These are phyloP conservation scores for Chytriomyces confervae DNA, from an alignment of 192 early-diverging fungal species.

Conservation along the genomic window DNA sequence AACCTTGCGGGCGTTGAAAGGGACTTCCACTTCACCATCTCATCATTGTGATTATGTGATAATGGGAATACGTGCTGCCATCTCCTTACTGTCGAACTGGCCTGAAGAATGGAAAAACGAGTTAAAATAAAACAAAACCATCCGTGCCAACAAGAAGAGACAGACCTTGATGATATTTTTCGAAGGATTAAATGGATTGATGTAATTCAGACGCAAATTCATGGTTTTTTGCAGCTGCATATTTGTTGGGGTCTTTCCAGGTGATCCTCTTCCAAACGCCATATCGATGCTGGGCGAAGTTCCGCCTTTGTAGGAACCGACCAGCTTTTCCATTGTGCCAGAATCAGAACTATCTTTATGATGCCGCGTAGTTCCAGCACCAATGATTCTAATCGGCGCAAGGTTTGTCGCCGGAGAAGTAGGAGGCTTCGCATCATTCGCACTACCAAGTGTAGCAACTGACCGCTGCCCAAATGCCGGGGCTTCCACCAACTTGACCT, in stretches of 20 bases:
- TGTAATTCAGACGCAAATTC: constrained; percentile 29
- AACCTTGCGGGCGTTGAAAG: constrained; percentile 86
- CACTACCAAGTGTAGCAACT: not conserved
- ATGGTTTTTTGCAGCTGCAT: not conserved
- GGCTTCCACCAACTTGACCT: not conserved
- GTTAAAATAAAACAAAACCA: too few species aligned
- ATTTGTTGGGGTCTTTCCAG: not conserved
- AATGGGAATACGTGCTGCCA: constrained; percentile 90
- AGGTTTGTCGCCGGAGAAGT: constrained; percentile 4
- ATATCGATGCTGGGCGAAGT: not conserved
- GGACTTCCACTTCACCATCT: constrained; percentile 84
- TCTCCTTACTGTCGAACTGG: constrained; percentile 62
- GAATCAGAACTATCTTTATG: constrained; percentile 6
- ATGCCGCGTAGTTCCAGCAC: not conserved
- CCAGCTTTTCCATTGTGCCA: not conserved
- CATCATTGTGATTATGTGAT: constrained; percentile 55
- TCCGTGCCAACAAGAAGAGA: too few species aligned
- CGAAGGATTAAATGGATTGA: constrained; percentile 40
- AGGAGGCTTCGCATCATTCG: not conserved
- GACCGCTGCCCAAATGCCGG: not conserved
- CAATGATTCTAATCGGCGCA: constrained; percentile 3
- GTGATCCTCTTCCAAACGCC: not conserved
- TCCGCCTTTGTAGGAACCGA: constrained; percentile 39
- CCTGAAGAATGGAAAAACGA: constrained; percentile 44
- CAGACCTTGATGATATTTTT: constrained; percentile 37